phyloP scores from a whole-genome alignment of 345 rosid species.

The Syzygium oleosum region DNA sequence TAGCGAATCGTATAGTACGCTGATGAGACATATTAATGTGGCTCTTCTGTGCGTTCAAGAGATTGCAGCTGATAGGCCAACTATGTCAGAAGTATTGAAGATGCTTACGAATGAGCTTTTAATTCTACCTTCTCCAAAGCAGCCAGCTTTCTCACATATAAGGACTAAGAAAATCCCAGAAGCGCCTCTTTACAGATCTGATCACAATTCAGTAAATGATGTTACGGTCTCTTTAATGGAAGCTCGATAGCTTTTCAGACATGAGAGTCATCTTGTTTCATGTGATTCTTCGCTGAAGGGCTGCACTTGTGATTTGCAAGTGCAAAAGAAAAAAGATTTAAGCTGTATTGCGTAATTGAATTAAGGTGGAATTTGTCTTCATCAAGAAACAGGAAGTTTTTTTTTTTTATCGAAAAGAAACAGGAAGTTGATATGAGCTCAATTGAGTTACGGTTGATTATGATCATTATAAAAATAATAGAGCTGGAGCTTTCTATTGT shows the following conservation, averaged over 20 bases:
- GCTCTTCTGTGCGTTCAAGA: slow-evolving; percentile 11
- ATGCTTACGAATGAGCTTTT: slow-evolving; percentile 13
- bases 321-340: neutral
- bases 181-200: neutral
- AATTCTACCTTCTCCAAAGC: slow-evolving; percentile 7
- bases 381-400: neutral
- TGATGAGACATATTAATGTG: neutral
- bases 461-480: neutral
- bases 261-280: neutral
- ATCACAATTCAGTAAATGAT: neutral
- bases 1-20: neutral
- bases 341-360: neutral
- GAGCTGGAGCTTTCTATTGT: neutral
- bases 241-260: neutral
- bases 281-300: neutral
- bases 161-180: neutral
- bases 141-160: slow-evolving; percentile 8
- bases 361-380: neutral
- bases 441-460: neutral
- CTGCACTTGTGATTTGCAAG: neutral
- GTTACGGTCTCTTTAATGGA: neutral
- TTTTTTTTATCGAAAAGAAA: neutral
- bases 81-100: slow-evolving; percentile 9
- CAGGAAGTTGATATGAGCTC: neutral
- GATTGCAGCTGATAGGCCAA: slow-evolving; percentile 13